Percentiles rank a stretch among this genome's conserved stretches.
phyloP scores from a whole-genome alignment of 129 eudicot species.

The Centrapalus pauciflorus region DNA sequence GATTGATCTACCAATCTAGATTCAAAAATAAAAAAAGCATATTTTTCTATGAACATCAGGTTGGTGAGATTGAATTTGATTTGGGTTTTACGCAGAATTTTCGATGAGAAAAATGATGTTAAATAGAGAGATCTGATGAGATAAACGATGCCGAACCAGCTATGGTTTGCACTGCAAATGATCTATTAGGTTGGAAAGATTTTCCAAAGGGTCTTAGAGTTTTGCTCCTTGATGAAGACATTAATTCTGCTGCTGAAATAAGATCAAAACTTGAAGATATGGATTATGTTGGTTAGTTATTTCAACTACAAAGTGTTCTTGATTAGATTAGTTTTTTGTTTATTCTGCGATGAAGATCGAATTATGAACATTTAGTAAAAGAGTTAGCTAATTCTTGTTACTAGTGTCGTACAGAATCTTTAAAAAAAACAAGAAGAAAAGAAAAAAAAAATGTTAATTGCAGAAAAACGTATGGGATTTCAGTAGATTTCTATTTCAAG shows the following conservation, averaged over 20 bases:
- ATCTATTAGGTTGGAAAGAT: constrained; percentile 68
- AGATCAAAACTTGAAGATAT: constrained; percentile 67
- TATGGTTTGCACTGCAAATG: constrained; percentile 79
- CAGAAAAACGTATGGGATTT: no score
- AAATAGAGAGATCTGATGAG: constrained; percentile 24
- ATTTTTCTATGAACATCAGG: not conserved
- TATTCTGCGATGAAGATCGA: not conserved
- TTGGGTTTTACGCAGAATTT: constrained; percentile 29
- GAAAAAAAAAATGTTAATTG: no score
- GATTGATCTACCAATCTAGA: constrained; percentile 15
- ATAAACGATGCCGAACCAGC: constrained; percentile 62
- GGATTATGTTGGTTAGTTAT: constrained; percentile 68
- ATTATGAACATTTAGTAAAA: not conserved
- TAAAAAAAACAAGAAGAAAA: no score
- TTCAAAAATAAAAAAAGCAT: constrained; percentile 6
- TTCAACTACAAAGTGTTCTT: constrained; percentile 9
- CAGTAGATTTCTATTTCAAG: no score
- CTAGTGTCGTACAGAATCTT: no score
- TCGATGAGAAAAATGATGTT: constrained; percentile 5
- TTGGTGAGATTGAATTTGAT: not conserved
- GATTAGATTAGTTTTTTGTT: not conserved
- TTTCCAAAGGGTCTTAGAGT: constrained; percentile 88
- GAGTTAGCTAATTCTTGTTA: no score
- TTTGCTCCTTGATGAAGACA: constrained; percentile 63
- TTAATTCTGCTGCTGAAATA: constrained; percentile 50